Evolutionary conservation across 352 stramenopile species (phyloP).

Genomic region (Stramenopiles sp.): DNA sequence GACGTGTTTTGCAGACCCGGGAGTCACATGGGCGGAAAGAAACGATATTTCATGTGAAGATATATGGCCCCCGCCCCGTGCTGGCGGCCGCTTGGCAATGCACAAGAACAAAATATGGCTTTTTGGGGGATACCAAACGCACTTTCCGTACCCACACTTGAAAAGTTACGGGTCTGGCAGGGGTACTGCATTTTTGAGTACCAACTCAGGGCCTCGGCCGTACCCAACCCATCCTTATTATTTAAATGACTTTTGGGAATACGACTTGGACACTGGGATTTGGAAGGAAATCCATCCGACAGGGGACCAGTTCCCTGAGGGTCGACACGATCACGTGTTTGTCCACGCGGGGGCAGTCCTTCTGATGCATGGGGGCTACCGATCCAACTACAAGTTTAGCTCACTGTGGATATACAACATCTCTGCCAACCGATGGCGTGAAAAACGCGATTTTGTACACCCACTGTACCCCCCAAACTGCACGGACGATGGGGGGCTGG

Average conservation of each 20-base stretch:
- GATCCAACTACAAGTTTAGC: slow-evolving; percentile 74
- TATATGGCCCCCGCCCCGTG: slow-evolving; percentile 58
- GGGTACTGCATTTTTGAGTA: slow-evolving; percentile 18
- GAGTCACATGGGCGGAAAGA: slow-evolving; percentile 35
- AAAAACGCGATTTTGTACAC: slow-evolving; percentile 67
- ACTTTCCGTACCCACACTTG: slow-evolving; percentile 78
- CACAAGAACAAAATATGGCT: slow-evolving; percentile 56
- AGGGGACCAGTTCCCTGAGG: slow-evolving; percentile 25
- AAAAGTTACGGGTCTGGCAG: slow-evolving; percentile 44
- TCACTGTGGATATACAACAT: slow-evolving; percentile 90
- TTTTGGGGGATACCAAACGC: slow-evolving; percentile 76
- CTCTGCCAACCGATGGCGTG: slow-evolving; percentile 58
- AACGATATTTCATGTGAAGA: slow-evolving; percentile 49
- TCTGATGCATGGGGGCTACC: slow-evolving; percentile 73
- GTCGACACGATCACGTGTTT: slow-evolving; percentile 55
- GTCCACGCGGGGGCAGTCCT: slow-evolving; percentile 49
- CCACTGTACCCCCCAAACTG: slow-evolving; percentile 61
- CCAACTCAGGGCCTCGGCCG: slow-evolving; percentile 34
- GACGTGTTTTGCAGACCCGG: slow-evolving; percentile 39
- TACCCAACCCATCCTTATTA: slow-evolving; percentile 78
- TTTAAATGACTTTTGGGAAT: slow-evolving; percentile 77
- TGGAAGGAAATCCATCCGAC: slow-evolving; percentile 45
- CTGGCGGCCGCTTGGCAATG: slow-evolving; percentile 51
- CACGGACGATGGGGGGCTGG: slow-evolving; percentile 72
- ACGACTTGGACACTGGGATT: slow-evolving; percentile 49